A percentile compares a stretch with the other conserved stretches of the same genome.
These are phyloP conservation scores for Claviceps arundinis DNA, from an alignment of 2,329 filamentous ascomycete genomes.

Conservation along the genomic window DNA sequence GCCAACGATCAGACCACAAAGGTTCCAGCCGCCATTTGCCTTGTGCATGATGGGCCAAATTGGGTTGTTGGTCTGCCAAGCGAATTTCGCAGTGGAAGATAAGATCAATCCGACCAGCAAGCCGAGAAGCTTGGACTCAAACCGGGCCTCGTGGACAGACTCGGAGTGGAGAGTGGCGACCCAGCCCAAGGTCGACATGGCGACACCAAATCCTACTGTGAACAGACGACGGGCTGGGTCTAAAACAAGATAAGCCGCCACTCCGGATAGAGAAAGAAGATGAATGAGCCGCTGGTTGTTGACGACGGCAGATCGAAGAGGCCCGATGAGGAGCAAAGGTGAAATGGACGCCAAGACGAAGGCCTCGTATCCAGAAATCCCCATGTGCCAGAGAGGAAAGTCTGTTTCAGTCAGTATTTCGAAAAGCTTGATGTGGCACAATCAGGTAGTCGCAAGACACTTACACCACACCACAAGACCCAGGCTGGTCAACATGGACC, in stretches of 20 bases:
- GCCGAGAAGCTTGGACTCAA: slow-evolving; percentile 72
- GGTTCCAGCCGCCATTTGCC: slow-evolving; percentile 86
- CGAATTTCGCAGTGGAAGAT: slow-evolving; percentile 83
- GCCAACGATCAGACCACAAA: slow-evolving; percentile 62
- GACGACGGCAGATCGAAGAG: slow-evolving; percentile 53
- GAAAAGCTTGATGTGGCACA: background rate
- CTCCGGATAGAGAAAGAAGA: slow-evolving; percentile 62
- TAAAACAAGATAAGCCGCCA: slow-evolving; percentile 66
- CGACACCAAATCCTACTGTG: slow-evolving; percentile 66
- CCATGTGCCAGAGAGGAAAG: slow-evolving; percentile 98
- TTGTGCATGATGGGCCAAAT: slow-evolving; percentile 92
- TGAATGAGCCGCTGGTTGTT: slow-evolving; percentile 60
- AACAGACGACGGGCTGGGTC: slow-evolving; percentile 66
- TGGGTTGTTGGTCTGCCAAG: slow-evolving; percentile 88
- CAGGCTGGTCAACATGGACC: slow-evolving; percentile 84
- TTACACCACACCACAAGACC: slow-evolving; percentile 88
- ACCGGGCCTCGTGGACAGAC: slow-evolving; percentile 54
- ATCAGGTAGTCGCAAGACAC: slow-evolving; percentile 19
- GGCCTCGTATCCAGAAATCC: slow-evolving; percentile 89
- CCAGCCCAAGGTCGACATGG: slow-evolving; percentile 73
- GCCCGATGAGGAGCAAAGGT: slow-evolving; percentile 62
- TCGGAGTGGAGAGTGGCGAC: slow-evolving; percentile 69
- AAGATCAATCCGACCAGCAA: slow-evolving; percentile 72
- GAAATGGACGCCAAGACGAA: slow-evolving; percentile 76
- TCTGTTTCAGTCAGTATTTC: slow-evolving; percentile 32